phyloP scores from a whole-genome alignment of 495 filamentous ascomycete species.

The Penicillium desertorum region DNA sequence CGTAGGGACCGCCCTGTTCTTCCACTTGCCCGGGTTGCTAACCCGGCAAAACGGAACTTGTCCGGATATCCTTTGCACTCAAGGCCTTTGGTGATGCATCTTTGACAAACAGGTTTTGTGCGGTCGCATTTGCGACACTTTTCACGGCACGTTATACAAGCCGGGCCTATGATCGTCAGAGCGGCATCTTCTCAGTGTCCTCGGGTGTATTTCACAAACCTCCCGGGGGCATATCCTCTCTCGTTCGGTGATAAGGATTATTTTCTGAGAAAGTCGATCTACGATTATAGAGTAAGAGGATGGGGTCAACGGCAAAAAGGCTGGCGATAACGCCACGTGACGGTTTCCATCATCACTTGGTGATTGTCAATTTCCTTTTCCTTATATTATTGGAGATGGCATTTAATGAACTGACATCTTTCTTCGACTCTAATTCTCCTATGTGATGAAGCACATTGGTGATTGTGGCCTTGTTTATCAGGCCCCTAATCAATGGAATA shows the following conservation, averaged over 20 bases:
- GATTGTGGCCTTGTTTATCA: background rate
- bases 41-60: conserved; percentile 41
- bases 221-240: background rate
- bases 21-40: conserved; percentile 43
- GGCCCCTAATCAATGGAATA: background rate
- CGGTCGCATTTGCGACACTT: conserved; percentile 38
- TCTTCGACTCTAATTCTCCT: background rate
- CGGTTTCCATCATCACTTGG: background rate
- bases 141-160: conserved; percentile 35
- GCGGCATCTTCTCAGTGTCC: background rate
- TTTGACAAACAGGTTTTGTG: conserved; percentile 26
- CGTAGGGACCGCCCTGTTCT: conserved; percentile 17
- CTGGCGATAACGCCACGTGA: background rate
- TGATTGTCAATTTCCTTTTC: background rate
- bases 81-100: conserved; percentile 31
- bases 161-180: conserved; percentile 20
- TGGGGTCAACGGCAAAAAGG: background rate
- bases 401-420: background rate
- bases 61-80: conserved; percentile 42
- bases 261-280: background rate
- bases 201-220: background rate
- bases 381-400: background rate
- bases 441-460: background rate
- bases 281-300: no score
- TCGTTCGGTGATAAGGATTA: background rate